Conservation (phyloP, 805 yeast species). For the Wickerhamomyces canadensis region DNA sequence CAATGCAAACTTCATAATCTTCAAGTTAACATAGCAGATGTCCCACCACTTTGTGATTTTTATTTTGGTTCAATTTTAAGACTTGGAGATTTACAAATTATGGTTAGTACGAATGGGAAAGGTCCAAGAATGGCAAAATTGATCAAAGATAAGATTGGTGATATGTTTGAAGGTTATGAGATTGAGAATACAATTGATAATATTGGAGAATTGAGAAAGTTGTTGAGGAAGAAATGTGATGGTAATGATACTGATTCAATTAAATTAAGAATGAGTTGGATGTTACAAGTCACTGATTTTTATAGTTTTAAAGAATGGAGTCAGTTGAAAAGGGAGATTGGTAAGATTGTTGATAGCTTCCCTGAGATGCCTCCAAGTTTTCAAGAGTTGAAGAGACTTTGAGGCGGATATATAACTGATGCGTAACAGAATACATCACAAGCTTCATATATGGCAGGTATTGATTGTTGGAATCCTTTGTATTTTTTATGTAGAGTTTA, state of each 20-base stretch:
- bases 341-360: conserved; percentile 37
- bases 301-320: conserved; percentile 59
- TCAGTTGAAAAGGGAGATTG: conserved; percentile 27
- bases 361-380: conserved; percentile 44
- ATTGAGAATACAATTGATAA: conserved; percentile 54
- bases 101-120: conserved; percentile 80
- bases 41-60: conserved; percentile 79
- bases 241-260: conserved; percentile 45
- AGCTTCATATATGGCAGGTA: too few relatives aligned
- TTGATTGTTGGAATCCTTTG: too few relatives aligned
- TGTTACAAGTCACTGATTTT: conserved; percentile 56
- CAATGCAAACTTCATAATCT: conserved; percentile 39
- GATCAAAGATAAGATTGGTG: conserved; percentile 50
- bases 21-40: conserved; percentile 77
- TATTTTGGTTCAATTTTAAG: conserved; percentile 78
- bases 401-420: too few relatives aligned
- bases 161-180: conserved; percentile 33
- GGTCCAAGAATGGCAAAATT: conserved; percentile 70
- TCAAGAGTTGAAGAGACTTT: conserved; percentile 2
- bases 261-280: conserved; percentile 66
- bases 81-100: conserved; percentile 67
- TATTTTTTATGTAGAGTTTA: too few relatives aligned
- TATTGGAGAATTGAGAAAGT: conserved; percentile 49
- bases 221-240: conserved; percentile 39
- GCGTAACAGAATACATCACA: too few relatives aligned